Evolutionary conservation across 805 yeast species (phyloP).

Genomic region (Wickerhamomyces bovis): DNA sequence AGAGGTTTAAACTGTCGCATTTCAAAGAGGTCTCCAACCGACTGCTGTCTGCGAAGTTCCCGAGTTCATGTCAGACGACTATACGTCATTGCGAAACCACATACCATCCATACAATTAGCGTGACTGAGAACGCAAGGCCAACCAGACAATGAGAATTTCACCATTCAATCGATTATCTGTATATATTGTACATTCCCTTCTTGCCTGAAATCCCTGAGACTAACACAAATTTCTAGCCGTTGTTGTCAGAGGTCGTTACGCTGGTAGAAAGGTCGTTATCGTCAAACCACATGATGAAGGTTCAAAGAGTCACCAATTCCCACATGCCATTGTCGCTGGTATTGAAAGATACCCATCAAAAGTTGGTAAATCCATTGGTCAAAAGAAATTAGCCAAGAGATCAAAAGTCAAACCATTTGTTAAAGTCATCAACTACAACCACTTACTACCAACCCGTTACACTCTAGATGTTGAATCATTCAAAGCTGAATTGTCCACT

Average conservation of each 20-base stretch:
- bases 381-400: conserved; percentile 96
- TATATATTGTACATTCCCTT: too few species aligned
- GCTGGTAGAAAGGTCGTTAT: conserved; percentile 99
- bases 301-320: conserved; percentile 97
- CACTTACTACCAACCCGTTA: conserved; percentile 99
- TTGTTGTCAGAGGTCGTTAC: conserved; percentile 99
- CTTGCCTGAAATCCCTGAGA: background rate
- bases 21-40: too few species aligned
- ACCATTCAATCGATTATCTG: too few species aligned
- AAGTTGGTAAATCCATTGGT: conserved; percentile 92
- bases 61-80: too few species aligned
- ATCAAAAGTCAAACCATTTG: conserved; percentile 98
- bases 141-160: too few species aligned
- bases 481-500: conserved; percentile 85
- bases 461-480: conserved; percentile 92
- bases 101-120: too few species aligned
- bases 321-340: conserved; percentile 99
- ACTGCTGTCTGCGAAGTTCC: too few species aligned
- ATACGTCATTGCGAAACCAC: too few species aligned
- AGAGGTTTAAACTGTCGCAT: too few species aligned
- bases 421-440: conserved; percentile 99
- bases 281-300: conserved; percentile 97
- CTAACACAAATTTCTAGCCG: conserved; percentile 38
- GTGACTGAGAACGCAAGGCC: too few species aligned
- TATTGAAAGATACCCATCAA: conserved; percentile 96